Conservation (phyloP, 768 basidiomycete species). For the Rhodocollybia butyracea region DNA sequence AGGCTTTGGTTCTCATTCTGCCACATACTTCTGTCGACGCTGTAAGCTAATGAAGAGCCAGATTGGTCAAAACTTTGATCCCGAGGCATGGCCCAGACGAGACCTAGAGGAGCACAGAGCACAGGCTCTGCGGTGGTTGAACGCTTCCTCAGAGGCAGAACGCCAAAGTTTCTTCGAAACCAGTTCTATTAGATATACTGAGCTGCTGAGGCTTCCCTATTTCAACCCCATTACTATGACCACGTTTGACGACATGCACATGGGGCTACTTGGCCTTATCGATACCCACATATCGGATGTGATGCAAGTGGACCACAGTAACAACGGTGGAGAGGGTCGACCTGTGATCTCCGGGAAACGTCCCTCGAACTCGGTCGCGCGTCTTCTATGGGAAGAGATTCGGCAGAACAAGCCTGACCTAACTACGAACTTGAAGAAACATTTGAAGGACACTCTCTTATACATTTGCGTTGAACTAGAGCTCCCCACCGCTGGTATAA, state of each 20-base stretch:
- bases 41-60: conserved; percentile 3
- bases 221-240: conserved; percentile 26
- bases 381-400: background rate
- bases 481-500: too few species aligned
- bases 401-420: background rate
- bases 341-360: background rate
- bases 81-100: conserved; percentile 12
- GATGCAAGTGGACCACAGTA: conserved; percentile 12
- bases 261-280: conserved; percentile 23
- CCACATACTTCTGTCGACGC: conserved; percentile 2
- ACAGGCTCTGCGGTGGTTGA: conserved; percentile 17
- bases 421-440: too few species aligned
- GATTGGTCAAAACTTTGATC: conserved; percentile 17
- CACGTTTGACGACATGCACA: conserved; percentile 31
- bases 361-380: background rate
- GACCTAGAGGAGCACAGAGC: conserved; percentile 9
- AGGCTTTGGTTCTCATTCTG: conserved; percentile 12
- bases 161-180: conserved; percentile 12
- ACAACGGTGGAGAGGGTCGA: conserved; percentile 3
- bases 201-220: conserved; percentile 29
- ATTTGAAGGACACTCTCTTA: too few species aligned
- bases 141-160: conserved; percentile 10
- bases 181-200: conserved; percentile 25
- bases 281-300: conserved; percentile 22
- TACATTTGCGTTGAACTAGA: too few species aligned